Conservation (phyloP, 345 rosid genomes). For the Arabis hirsuta region DNA sequence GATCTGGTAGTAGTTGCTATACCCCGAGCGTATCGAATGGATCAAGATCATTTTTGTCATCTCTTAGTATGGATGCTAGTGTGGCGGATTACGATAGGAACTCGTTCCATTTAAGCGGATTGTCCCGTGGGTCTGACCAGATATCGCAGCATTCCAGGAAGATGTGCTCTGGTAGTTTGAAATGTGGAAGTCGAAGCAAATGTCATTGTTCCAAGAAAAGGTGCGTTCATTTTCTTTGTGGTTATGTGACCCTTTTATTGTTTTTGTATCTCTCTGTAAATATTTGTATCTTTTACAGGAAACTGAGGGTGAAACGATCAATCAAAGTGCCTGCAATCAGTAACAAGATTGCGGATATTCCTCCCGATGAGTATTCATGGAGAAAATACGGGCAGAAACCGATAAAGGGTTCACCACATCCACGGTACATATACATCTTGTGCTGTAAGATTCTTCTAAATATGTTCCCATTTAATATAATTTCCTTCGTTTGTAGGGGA, state of each 20-base stretch:
- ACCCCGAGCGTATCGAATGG: conserved; percentile 59
- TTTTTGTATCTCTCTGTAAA: conserved; percentile 18
- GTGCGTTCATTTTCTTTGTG: conserved; percentile 38
- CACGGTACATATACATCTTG: conserved; percentile 51
- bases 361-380: conserved; percentile 88
- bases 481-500: conserved; percentile 54
- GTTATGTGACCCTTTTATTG: background rate
- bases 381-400: conserved; percentile 90
- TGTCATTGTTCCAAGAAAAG: conserved; percentile 86
- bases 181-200: conserved; percentile 63
- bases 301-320: conserved; percentile 64
- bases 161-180: conserved; percentile 63
- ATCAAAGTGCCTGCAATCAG: conserved; percentile 90
- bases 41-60: conserved; percentile 69
- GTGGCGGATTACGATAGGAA: conserved; percentile 50
- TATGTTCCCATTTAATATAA: conserved; percentile 1
- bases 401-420: conserved; percentile 83
- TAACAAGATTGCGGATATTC: conserved; percentile 83
- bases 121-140: conserved; percentile 56
- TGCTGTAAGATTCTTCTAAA: background rate
- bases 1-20: conserved; percentile 50
- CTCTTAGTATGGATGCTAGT: conserved; percentile 70
- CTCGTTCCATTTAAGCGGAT: conserved; percentile 63
- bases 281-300: conserved; percentile 48
- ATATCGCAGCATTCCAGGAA: conserved; percentile 55